Evolutionary conservation across 331 rosid genomes (phyloP), one percentile per base, ranked within the genome.

Genomic region (Phaseolus coccineus): DNA sequence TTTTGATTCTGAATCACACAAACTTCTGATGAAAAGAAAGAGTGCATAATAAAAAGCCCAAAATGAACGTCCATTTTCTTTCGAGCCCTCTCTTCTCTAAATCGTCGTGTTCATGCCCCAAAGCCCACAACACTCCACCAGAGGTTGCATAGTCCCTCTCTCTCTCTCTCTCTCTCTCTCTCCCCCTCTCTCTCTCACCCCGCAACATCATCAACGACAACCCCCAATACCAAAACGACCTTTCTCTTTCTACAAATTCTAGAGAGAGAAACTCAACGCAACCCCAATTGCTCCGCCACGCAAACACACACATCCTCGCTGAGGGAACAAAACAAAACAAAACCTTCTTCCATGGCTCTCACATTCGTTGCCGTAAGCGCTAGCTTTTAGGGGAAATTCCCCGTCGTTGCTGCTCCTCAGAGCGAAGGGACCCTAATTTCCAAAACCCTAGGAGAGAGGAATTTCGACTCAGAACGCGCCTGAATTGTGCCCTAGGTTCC

Each of bases 391-490:
- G 89, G 82, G 88, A 70, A 93, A 80, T 89, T 93, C 70, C 52
- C 35, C 33, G 69, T 71, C 58, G 64, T 79, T 55, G 62, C 46
- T 55, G 62, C 46, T 1, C 66, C 51, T 46, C 51, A 3, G 51
- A 46, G 51, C 12, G 16, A 46, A 64, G 67, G 74, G 24, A 2
- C 1, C 76, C 78, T 63, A 42, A 42, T 51, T 81, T 81, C 85
- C 90, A 81, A 96, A 95, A 93, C 99, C 99, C 99, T 96, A 96
- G 97, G 90, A 83, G 83, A 81, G 81, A 85, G 65, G 71, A 82
- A 81, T 53, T 90, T 47, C 59, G 30, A 59, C 57, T 78, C 74
- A 58, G 82, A 84, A 61, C 76, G 65, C 80, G 68, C 33, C 69
- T 76, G 73, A 74, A 80, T 73, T 65, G 84, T 85, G 89, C 88